Percentiles rank a stretch among this genome's conserved stretches.
Conservation (phyloP, 352 stramenopile species). For the Pythium brachiatum region DNA sequence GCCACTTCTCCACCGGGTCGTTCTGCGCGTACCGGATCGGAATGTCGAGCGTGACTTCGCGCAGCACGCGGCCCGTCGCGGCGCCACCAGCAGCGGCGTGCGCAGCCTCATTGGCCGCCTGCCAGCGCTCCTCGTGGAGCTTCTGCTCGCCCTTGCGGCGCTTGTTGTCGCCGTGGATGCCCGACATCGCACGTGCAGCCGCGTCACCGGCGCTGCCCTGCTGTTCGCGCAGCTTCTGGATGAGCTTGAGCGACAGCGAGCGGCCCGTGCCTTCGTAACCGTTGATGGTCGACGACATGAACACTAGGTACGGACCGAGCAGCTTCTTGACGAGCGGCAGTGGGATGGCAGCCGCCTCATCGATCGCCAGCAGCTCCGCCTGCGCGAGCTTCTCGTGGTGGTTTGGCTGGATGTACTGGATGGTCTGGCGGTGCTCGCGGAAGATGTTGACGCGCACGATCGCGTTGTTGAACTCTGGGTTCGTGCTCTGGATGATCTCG, state of each 20-base stretch:
- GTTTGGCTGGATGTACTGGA: slow-evolving; percentile 95
- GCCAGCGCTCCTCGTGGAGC: slow-evolving; percentile 96
- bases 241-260: slow-evolving; percentile 98
- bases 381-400: slow-evolving; percentile 97
- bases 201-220: slow-evolving; percentile 80
- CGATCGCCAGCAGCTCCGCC: slow-evolving; percentile 97
- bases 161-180: slow-evolving; percentile 88
- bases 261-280: slow-evolving; percentile 99
- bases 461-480: slow-evolving; percentile 82
- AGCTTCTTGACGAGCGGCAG: slow-evolving; percentile 96
- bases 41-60: slow-evolving; percentile 95
- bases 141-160: slow-evolving; percentile 95
- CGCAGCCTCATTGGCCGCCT: slow-evolving; percentile 87
- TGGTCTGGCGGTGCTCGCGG: slow-evolving; percentile 95
- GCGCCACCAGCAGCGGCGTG: slow-evolving; percentile 39
- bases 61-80: slow-evolving; percentile 76
- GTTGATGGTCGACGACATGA: slow-evolving; percentile 99
- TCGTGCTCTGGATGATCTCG: slow-evolving; percentile 88
- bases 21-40: slow-evolving; percentile 97
- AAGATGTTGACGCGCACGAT: slow-evolving; percentile 98
- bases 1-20: slow-evolving; percentile 97
- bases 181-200: slow-evolving; percentile 49
- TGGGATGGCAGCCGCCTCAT: slow-evolving; percentile 99
- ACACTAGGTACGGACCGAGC: slow-evolving; percentile 96
- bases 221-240: slow-evolving; percentile 96